phyloP scores from a whole-genome alignment of 2,329 filamentous ascomycete genomes.

The Xylaria sp. region DNA sequence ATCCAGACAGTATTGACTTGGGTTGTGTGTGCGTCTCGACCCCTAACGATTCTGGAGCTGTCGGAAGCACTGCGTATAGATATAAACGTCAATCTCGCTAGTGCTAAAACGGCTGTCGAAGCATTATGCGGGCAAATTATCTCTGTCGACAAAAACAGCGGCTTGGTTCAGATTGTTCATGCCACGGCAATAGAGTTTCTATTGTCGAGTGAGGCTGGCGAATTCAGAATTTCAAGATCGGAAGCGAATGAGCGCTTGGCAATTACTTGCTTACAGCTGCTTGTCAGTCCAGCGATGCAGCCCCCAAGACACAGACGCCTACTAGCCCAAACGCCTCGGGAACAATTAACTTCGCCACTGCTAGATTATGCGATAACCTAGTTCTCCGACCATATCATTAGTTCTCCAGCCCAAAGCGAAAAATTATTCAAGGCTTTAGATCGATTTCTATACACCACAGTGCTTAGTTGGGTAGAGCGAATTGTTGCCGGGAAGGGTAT shows the following conservation, averaged over 20 bases:
- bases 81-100: slow-evolving; percentile 32
- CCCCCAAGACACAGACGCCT: slow-evolving; percentile 23
- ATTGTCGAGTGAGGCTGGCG: slow-evolving; percentile 31
- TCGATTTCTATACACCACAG: background rate
- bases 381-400: background rate
- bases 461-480: slow-evolving; percentile 3
- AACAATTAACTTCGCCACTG: slow-evolving; percentile 18
- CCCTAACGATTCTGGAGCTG: slow-evolving; percentile 37
- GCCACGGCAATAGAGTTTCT: slow-evolving; percentile 40
- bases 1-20: slow-evolving; percentile 38
- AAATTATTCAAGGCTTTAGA: slow-evolving; percentile 27
- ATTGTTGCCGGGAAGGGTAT: background rate
- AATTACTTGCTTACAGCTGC: slow-evolving; percentile 34
- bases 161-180: slow-evolving; percentile 37
- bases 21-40: slow-evolving; percentile 34
- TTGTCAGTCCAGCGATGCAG: slow-evolving; percentile 29
- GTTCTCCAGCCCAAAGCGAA: background rate
- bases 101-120: slow-evolving; percentile 32
- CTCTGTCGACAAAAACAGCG: slow-evolving; percentile 28
- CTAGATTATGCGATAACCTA: background rate
- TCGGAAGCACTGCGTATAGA: slow-evolving; percentile 39
- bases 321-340: slow-evolving; percentile 38
- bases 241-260: slow-evolving; percentile 36
- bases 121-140: slow-evolving; percentile 42
- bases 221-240: slow-evolving; percentile 34